Evolutionary conservation across 139 green algal genomes (phyloP).

Genomic region (Closterium sp.): DNA sequence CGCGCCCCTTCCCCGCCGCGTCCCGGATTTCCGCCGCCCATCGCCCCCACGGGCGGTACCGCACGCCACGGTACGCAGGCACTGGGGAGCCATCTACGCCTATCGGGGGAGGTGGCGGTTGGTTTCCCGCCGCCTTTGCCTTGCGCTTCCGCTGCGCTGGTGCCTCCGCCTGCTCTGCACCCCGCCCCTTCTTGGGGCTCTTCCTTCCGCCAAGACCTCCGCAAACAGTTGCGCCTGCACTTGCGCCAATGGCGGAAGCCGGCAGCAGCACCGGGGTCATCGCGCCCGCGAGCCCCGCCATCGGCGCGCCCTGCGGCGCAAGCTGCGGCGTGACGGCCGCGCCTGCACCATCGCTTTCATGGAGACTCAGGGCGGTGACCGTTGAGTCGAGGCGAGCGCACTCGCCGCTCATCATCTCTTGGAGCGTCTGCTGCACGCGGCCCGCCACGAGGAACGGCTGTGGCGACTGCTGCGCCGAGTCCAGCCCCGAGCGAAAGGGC

Average conservation of each 20-base stretch:
- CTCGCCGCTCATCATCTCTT: background rate
- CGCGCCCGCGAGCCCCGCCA: background rate
- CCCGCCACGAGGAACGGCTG: background rate
- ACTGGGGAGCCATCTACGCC: background rate
- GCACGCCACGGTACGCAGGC: conserved; percentile 80
- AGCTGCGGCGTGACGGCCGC: background rate
- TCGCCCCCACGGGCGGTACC: conserved; percentile 61
- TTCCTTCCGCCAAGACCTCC: background rate
- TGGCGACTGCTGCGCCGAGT: background rate
- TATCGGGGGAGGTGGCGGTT: background rate
- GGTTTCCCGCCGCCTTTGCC: background rate
- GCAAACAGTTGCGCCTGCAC: background rate
- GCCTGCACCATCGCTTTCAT: too few relatives aligned
- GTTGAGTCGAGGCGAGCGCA: too few relatives aligned
- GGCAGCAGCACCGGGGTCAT: background rate
- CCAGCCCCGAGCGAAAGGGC: background rate
- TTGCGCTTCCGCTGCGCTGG: background rate
- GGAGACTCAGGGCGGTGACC: too few relatives aligned
- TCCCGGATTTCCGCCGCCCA: conserved; percentile 24
- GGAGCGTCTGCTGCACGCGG: background rate
- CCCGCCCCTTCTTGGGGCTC: background rate
- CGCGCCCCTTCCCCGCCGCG: background rate
- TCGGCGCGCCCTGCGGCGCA: background rate
- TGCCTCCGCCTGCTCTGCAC: background rate
- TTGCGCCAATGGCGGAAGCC: background rate